These are phyloP conservation scores for Bacidia gigantensis DNA, from an alignment of 495 filamentous ascomycete genomes.

Conservation along the genomic window DNA sequence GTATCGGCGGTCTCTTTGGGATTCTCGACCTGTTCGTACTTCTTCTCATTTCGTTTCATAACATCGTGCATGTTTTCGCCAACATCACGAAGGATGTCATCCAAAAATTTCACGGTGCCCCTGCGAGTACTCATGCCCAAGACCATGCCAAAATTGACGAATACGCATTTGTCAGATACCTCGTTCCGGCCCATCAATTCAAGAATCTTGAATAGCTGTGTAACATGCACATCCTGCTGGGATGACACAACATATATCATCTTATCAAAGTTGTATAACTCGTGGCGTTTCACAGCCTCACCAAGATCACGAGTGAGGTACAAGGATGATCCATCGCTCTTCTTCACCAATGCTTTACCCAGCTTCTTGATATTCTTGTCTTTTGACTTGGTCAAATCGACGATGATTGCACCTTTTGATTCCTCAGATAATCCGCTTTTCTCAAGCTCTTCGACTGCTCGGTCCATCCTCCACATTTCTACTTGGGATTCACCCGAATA, in stretches of 20 bases:
- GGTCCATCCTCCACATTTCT: conserved; percentile 65
- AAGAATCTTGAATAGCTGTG: conserved; percentile 56
- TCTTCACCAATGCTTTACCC: conserved; percentile 53
- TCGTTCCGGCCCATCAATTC: conserved; percentile 55
- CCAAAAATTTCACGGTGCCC: conserved; percentile 57
- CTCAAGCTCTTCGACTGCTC: conserved; percentile 47
- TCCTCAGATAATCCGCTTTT: conserved; percentile 62
- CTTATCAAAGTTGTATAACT: conserved; percentile 55
- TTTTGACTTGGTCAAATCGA: conserved; percentile 70
- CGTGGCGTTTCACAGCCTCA: conserved; percentile 46
- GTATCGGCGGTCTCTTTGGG: conserved; percentile 40
- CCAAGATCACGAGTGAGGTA: conserved; percentile 66
- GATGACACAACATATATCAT: conserved; percentile 64
- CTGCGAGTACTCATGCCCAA: conserved; percentile 55
- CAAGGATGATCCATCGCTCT: conserved; percentile 52
- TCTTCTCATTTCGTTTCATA: conserved; percentile 49
- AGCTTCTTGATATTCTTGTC: conserved; percentile 47
- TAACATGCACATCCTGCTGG: conserved; percentile 60
- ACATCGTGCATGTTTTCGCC: conserved; percentile 60
- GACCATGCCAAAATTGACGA: conserved; percentile 65
- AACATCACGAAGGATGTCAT: conserved; percentile 50
- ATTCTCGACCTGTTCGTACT: conserved; percentile 51
- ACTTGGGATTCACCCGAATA: conserved; percentile 96
- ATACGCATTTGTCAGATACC: conserved; percentile 45
- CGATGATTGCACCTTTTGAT: conserved; percentile 76